Percentiles rank a stretch among this genome's conserved stretches.
These are phyloP conservation scores for Barnettozyma vustinii DNA, from an alignment of 805 yeast species.

Conservation along the genomic window DNA sequence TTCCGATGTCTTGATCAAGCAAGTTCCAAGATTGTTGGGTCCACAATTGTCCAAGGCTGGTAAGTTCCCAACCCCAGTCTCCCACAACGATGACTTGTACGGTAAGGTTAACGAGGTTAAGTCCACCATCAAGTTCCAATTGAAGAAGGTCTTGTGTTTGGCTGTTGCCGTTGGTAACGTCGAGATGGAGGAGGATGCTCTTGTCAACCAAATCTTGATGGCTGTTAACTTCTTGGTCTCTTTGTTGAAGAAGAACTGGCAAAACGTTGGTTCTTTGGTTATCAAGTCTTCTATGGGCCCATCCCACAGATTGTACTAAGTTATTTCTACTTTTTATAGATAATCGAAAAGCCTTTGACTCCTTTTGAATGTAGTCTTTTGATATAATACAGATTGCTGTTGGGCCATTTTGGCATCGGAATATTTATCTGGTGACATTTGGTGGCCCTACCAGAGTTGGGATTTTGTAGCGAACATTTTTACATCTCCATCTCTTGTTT, in stretches of 20 bases:
- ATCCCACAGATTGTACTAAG: constrained; percentile 97
- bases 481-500: background rate
- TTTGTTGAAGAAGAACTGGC: constrained; percentile 99
- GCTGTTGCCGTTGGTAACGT: constrained; percentile 99
- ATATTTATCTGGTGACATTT: background rate
- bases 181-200: constrained; percentile 95
- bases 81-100: constrained; percentile 98
- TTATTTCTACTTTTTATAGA: constrained; percentile 13
- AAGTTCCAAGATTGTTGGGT: constrained; percentile 99
- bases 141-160: constrained; percentile 98
- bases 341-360: background rate
- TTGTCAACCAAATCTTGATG: constrained; percentile 97
- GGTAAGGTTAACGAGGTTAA: constrained; percentile 93
- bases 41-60: constrained; percentile 99
- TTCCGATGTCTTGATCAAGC: constrained; percentile 98
- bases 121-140: constrained; percentile 99
- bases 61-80: constrained; percentile 99
- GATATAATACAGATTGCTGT: too few species aligned
- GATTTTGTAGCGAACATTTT: background rate
- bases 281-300: constrained; percentile 99
- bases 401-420: too few species aligned
- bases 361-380: background rate
- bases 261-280: constrained; percentile 98
- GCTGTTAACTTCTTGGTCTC: constrained; percentile 99
- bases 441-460: background rate